Evolutionary conservation across 176 grass and related monocot species (phyloP), one percentile per base, ranked within the genome.

Genomic region (Aegilops umbellulata): DNA sequence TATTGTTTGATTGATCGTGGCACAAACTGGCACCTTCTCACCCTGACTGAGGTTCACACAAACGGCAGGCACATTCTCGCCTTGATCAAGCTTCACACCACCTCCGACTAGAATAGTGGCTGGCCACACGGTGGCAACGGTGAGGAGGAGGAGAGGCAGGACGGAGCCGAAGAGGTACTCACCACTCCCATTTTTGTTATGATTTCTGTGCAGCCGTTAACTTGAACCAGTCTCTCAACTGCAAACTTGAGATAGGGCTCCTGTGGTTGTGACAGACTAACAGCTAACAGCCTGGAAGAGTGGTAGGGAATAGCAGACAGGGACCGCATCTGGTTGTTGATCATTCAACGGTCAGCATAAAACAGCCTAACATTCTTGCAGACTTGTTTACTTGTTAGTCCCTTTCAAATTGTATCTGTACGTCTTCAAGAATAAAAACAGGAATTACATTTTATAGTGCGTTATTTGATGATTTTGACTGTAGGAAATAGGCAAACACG

Each of bases 1-100:
- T 24, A 38, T 49, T 4, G n/a, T n/a, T n/a, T n/a, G n/a, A 7
- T 75, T 47, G 12, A 47, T 5, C 44, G 13, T 15, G 44, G 44
- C 13, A 47, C 44, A 47, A 5, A 15, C 4, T 0, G 44, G 44
- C n/a, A n/a, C n/a, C n/a, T n/a, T n/a, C n/a, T n/a, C n/a, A n/a
- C n/a, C n/a, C n/a, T n/a, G n/a, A n/a, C n/a, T n/a, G n/a, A n/a
- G n/a, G 10, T 47, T 47, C 44, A 15, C 44, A 44, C 10, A 12
- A 2, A 12, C 2, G 10, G 2, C 1, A 1, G 13, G 13, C 44
- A 47, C 44, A 0, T 14, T 46, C 42, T 14, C 3, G 44, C 3
- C 44, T 1, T 47, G 44, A 47, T 47, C 44, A 4, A 47, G 1
- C 41, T 47, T 47, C 44, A 15, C 44, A 1, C 44, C 12, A 47